Evolutionary conservation across 345 rosid species (phyloP).

Genomic region (Noccaea bulbosa): DNA sequence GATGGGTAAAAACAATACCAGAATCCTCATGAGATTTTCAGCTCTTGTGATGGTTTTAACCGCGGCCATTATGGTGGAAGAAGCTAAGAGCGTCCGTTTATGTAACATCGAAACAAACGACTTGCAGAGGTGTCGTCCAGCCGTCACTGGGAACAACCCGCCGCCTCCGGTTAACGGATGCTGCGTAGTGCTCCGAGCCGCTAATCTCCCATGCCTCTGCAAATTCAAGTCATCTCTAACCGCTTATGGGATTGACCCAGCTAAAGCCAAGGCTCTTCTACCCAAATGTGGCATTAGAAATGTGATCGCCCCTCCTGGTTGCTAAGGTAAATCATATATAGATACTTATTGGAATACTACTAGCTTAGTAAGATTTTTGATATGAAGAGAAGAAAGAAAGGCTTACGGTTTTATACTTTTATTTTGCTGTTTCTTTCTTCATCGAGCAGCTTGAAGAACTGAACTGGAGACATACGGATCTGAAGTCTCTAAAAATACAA

Average conservation of each 20-base stretch:
- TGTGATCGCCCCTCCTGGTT: too few relatives aligned
- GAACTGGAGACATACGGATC: too few relatives aligned
- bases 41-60: conserved; percentile 33
- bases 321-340: too few relatives aligned
- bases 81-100: conserved; percentile 23
- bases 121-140: conserved; percentile 50
- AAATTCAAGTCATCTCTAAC: too few relatives aligned
- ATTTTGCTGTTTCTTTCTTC: too few relatives aligned
- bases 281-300: conserved; percentile 39
- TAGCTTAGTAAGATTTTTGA: too few relatives aligned
- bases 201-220: conserved; percentile 55
- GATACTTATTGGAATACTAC: too few relatives aligned
- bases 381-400: too few relatives aligned
- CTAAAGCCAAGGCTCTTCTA: conserved; percentile 48
- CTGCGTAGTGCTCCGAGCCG: conserved; percentile 43
- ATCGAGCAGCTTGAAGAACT: too few relatives aligned
- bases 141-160: conserved; percentile 50
- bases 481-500: too few relatives aligned
- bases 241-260: conserved; percentile 38
- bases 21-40: conserved; percentile 24
- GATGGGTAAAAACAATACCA: conserved; percentile 35
- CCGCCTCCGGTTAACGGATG: conserved; percentile 48
- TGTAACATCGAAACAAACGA: conserved; percentile 48
- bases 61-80: conserved; percentile 24
- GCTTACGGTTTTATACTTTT: too few relatives aligned